phyloP scores from a whole-genome alignment of 2,329 filamentous ascomycete genomes.

The Alternaria triticimaculans region DNA sequence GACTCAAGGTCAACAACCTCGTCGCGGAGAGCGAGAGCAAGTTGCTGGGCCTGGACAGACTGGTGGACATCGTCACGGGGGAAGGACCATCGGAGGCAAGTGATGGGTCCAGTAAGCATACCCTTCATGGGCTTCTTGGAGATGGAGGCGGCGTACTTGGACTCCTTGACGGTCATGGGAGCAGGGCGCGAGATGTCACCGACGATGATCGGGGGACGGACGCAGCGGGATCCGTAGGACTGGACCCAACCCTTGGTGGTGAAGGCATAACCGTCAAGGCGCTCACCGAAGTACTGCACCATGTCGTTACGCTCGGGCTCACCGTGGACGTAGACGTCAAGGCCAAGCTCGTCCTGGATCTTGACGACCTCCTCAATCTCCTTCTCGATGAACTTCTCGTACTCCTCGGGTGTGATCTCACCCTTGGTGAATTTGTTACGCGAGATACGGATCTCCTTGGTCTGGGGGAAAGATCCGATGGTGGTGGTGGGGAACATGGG shows the following conservation, averaged over 20 bases:
- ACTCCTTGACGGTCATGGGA: conserved; percentile 99
- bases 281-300: conserved; percentile 99
- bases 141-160: conserved; percentile 95
- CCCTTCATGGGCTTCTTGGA: conserved; percentile 99
- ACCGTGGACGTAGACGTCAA: conserved; percentile 97
- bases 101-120: conserved; percentile 99
- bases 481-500: conserved; percentile 98
- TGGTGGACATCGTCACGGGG: conserved; percentile 99
- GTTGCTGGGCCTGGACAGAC: conserved; percentile 97
- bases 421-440: conserved; percentile 99
- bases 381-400: conserved; percentile 99
- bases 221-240: conserved; percentile 97
- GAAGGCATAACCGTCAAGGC: conserved; percentile 95
- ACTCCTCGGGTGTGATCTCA: conserved; percentile 89
- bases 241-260: conserved; percentile 99
- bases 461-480: conserved; percentile 99
- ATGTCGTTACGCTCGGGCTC: conserved; percentile 99
- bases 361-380: conserved; percentile 95
- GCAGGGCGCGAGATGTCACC: conserved; percentile 97
- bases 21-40: conserved; percentile 96
- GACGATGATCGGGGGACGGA: conserved; percentile 97
- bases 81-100: conserved; percentile 99
- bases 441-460: conserved; percentile 95
- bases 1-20: conserved; percentile 98
- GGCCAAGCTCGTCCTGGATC: conserved; percentile 96